Base-by-base conservation (phyloP, 2,329 filamentous ascomycete species). In the Diplodia sapinea region DNA sequence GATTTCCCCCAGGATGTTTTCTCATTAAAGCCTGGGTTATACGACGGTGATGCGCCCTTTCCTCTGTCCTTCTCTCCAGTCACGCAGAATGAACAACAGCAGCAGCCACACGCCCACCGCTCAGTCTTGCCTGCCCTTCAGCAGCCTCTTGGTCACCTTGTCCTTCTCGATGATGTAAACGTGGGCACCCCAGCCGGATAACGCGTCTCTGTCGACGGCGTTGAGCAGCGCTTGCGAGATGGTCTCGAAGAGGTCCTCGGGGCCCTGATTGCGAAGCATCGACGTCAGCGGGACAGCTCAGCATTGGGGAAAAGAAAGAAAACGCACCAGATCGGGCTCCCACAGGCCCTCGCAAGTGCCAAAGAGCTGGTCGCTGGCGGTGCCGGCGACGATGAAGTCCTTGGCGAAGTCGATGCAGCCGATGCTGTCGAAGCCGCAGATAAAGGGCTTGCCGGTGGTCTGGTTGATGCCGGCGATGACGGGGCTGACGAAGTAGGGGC, bases 131-230 rank as follows among this genome's bases (percentile, higher is more conserved):
- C 94, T 89, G 78, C 94, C 94, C 89, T 98, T 98, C 81, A 99
- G 85, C 89, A 99, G 88, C 80, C 95, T 88, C 90, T 98, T 97
- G 77, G 95, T 98, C 71, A 99, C 92, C 91, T 98, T 98, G 84
- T 97, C 94, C 88, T 99, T 99, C 86, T 98, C 95, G 80, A 99
- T 96, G 78, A 99, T 96, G 84, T 98, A 99, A 74, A 99, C 95
- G 78, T 99, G 93, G 49, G 95, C 95, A 79, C 95, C 95, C 95
- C 95, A 98, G 72, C 95, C 95, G 47, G 94, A 97, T 71, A 99
- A 86, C 65, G 95, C 95, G 82, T 99, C 95, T 83, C 95, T 88
- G 82, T 99, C 95, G 68, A 98, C 92, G 69, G 95, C 95, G 81
- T 96, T 98, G 74, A 99, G 86, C 69, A 99, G 86, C 64, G 94